Evolutionary conservation across 768 basidiomycete species (phyloP), one percentile per base, ranked within the genome.

Genomic region (Agaricus subrufescens): DNA sequence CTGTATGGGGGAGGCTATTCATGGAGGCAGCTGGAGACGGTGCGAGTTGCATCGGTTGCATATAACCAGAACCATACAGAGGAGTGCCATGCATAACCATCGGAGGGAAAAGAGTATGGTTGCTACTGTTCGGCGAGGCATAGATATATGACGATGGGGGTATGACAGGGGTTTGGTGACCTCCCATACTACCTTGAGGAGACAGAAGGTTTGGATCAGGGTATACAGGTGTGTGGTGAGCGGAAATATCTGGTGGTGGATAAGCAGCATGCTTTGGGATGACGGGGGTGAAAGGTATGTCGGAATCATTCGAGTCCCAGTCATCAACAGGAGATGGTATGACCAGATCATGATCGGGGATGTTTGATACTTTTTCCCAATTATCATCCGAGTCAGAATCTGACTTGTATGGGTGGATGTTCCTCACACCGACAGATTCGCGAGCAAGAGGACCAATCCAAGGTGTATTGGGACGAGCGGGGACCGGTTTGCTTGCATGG

Each of bases 381-480:
- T 69, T 66, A 25, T 66, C 65, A 25, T 59, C 59, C 10, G 66
- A 65, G 26, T 67, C 69, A 1, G 63, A 65, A n/a, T 60, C 58
- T 9, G 65, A 63, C 60, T 60, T 42, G 60, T 62, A 30, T 34
- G 53, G 43, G 60, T 47, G 23, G 60, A 57, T 42, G 38, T 58
- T 27, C 60, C 58, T 47, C 59, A 63, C 42, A 50, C 61, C 37
- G 62, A 60, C 40, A 61, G 66, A 44, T 70, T 66, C 19, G 68
- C 63, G 68, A 15, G 71, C 74, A 30, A 76, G 63, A 31, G 74
- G 73, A 2, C 74, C 73, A 47, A 70, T 71, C 76, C 76, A 78
- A 4, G 73, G 69, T 4, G 75, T 67, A 69, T 25, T 65, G 69
- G 26, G 64, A 63, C 58, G 48, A 61, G 58, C 49, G 57, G 25